Base-by-base conservation (phyloP, 2,329 filamentous ascomycete genomes). In the Westerdykella aurantiaca region DNA sequence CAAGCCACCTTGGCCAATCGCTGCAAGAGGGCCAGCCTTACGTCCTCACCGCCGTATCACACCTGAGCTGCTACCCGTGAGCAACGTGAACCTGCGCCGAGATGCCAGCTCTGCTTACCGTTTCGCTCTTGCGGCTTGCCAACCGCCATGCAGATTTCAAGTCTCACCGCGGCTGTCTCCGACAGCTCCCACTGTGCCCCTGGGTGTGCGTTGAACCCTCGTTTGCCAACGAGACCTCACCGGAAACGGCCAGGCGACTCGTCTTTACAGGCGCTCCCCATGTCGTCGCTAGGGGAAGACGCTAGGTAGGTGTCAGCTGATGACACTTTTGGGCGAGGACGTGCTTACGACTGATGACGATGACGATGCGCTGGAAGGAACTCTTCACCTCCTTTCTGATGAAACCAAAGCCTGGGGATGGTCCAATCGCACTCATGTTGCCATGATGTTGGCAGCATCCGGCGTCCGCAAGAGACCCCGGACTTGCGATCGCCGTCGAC, bases 51-150 rank as follows among this genome's bases (percentile, higher is more conserved):
- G 61, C 60, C 51, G 57, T 53, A 51, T 48, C 37, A 42, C 39
- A 45, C 46, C 25, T 29, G 9, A 29, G 47, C 47, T 42, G 49
- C 49, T 44, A 42, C 47, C 39, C 41, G 34, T 40, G 41, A 41
- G 42, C 43, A 45, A 29, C 25, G 25, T 29, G 25, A 40, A 39
- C 45, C 49, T 55, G 52, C 46, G 42, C 57, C 50, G 51, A 61
- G 56, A 64, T 57, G 57, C 50, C 61, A 58, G 61, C 63, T 64
- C 40, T 57, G 55, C 60, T 59, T 62, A 51, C 53, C 59, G 47
- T 34, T 52, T 61, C 25, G 25, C 7, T 29, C 25, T 29, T 29
- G 23, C 31, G 4, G 10, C 25, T 29, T 29, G 23, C 31, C 25
- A 29, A 29, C 25, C 25, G 25, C 25, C 25, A 9, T 29, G 25